Conservation (phyloP, 495 filamentous ascomycete species). For the Xylaria sp. region DNA sequence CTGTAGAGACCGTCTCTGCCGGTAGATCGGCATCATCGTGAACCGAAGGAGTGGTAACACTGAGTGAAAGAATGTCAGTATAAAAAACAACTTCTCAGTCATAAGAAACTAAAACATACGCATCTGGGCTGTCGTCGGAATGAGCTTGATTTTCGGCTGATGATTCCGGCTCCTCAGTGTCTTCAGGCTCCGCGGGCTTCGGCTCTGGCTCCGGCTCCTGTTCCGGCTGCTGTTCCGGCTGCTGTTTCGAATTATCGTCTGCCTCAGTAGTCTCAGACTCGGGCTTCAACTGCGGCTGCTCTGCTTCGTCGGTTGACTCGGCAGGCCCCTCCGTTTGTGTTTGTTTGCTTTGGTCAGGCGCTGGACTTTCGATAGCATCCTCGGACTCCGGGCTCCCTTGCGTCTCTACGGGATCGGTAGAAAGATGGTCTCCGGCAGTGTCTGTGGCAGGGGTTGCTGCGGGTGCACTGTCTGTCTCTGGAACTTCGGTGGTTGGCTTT, state of each 20-base stretch:
- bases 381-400: neutral
- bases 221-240: slow-evolving; percentile 1
- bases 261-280: neutral
- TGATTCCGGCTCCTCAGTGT: slow-evolving; percentile 15
- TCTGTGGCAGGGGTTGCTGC: neutral
- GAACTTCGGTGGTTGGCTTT: neutral
- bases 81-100: neutral
- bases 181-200: neutral
- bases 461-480: neutral
- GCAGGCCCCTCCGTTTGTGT: neutral
- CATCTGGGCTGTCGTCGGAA: slow-evolving; percentile 14
- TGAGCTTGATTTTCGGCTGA: slow-evolving; percentile 14
- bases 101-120: slow-evolving; percentile 10
- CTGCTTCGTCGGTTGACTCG: neutral
- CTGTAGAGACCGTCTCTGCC: neutral
- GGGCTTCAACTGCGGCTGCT: neutral
- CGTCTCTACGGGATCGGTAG: neutral
- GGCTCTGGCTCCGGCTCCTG: neutral
- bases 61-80: slow-evolving; percentile 12
- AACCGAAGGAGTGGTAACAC: slow-evolving; percentile 11
- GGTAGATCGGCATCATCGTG: neutral
- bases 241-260: no score
- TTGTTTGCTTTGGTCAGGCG: neutral
- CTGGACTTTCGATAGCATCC: slow-evolving; percentile 12
- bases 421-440: neutral